phyloP scores from a whole-genome alignment of 257 asterid genomes.

The Solanum appendiculatum region DNA sequence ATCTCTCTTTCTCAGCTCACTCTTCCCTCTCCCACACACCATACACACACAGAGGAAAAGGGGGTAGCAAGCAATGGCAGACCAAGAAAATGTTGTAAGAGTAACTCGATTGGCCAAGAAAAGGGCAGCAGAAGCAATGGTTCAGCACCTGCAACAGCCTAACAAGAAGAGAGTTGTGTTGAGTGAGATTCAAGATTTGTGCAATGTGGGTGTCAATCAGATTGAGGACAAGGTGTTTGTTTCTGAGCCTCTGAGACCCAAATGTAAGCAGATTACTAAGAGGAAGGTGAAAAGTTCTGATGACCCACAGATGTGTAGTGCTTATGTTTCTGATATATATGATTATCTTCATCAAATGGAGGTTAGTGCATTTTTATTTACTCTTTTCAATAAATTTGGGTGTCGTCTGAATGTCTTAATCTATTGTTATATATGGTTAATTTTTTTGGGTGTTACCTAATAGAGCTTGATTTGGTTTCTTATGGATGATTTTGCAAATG shows the following conservation, averaged over 20 bases:
- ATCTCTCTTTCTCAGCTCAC: background rate
- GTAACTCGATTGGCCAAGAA: slow-evolving; percentile 12
- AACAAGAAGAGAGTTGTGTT: slow-evolving; percentile 13
- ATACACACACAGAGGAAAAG: background rate
- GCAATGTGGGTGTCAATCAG: background rate
- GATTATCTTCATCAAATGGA: slow-evolving; percentile 12
- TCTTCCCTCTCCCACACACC: background rate
- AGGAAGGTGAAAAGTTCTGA: background rate
- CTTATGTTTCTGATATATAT: slow-evolving; percentile 13
- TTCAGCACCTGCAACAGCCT: background rate
- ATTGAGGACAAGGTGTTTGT: background rate
- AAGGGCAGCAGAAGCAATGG: slow-evolving; percentile 15
- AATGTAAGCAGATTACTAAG: background rate
- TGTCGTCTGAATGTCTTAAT: background rate
- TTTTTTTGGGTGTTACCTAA: background rate
- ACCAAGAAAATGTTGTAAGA: slow-evolving; percentile 1
- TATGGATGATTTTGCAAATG: background rate
- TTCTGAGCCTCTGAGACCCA: background rate
- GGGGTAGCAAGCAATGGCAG: background rate
- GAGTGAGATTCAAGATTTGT: background rate
- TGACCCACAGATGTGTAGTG: slow-evolving; percentile 18
- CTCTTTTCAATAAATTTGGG: background rate
- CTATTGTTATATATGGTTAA: too few species aligned
- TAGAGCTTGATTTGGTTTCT: background rate
- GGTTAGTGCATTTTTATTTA: background rate